These are phyloP conservation scores for Nectriaceae sp. DNA, from an alignment of 2,329 filamentous ascomycete genomes.

Conservation along the genomic window DNA sequence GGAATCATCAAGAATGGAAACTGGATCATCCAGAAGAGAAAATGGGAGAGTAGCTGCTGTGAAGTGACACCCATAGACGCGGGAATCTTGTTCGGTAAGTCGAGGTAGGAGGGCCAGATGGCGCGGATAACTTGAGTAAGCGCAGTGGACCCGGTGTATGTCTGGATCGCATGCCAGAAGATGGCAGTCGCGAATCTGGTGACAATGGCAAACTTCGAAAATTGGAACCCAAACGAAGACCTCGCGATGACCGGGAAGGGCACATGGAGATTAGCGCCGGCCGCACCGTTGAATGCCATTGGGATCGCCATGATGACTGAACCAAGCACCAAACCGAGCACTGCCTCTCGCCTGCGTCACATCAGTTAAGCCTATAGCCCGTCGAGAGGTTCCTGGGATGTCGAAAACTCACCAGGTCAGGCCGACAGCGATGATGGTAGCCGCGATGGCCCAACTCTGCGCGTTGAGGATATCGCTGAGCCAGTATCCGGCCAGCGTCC, in stretches of 20 bases:
- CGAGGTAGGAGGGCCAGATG: slow-evolving; percentile 57
- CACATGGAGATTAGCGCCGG: slow-evolving; percentile 35
- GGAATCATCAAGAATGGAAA: slow-evolving; percentile 57
- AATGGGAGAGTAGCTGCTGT: slow-evolving; percentile 56
- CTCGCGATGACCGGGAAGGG: slow-evolving; percentile 39
- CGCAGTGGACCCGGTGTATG: slow-evolving; percentile 7
- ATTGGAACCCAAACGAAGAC: slow-evolving; percentile 40
- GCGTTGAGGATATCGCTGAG: slow-evolving; percentile 23
- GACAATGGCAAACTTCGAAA: slow-evolving; percentile 35
- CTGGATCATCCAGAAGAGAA: slow-evolving; percentile 59
- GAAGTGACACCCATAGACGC: slow-evolving; percentile 54
- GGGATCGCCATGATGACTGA: slow-evolving; percentile 49
- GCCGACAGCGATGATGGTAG: slow-evolving; percentile 24
- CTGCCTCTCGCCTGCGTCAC: slow-evolving; percentile 46
- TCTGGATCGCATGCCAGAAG: slow-evolving; percentile 52
- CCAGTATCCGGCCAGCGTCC: slow-evolving; percentile 28
- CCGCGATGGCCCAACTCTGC: slow-evolving; percentile 25
- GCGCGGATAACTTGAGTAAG: slow-evolving; percentile 45
- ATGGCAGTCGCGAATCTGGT: slow-evolving; percentile 47
- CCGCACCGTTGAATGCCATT: slow-evolving; percentile 40
- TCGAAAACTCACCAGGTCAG: slow-evolving; percentile 20
- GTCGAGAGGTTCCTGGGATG: too few species aligned
- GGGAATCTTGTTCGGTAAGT: slow-evolving; percentile 54
- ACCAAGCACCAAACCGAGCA: slow-evolving; percentile 28
- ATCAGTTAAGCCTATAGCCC: too few species aligned